Base-by-base conservation (phyloP, 1,284 basidiomycete species). In the Marasmius tenuissimus region DNA sequence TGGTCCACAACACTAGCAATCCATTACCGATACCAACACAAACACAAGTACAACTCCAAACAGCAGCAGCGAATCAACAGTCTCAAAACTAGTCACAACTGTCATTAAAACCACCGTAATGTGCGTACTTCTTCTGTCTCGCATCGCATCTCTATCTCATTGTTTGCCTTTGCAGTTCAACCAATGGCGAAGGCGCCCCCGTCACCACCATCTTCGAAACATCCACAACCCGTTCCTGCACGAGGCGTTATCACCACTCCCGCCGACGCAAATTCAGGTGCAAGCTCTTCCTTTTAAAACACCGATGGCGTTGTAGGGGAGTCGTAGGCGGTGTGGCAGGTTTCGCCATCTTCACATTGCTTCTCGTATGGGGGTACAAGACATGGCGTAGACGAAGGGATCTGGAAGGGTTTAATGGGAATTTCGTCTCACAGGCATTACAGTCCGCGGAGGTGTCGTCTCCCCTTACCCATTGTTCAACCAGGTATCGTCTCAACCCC, bases 361-460 rank as follows among this genome's bases (percentile, higher is more conserved):
- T 61, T 8, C 10, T 39, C 4, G 27, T 57, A n/a, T 58, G 56
- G 52, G 55, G 42, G 37, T 35, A 52, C 11, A 40, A 60, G n/a
- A 35, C 53, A 18, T 47, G 58, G 16, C 34, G 34, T 8, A 8
- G 53, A 42, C 57, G 56, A 47, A 50, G 56, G 18, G 52, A 50
- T 33, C 37, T 61, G 1, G 57, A 60, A 5, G 61, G n/a, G 1
- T 65, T 65, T 39, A 59, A 65, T 45, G 64, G 64, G 4, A 65
- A 65, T 27, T 65, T 65, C 39, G 62, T 63, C 51, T 62, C n/a
- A n/a, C n/a, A n/a, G n/a, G n/a, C n/a, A n/a, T n/a, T n/a, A n/a
- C n/a, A n/a, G n/a, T n/a, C n/a, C n/a, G n/a, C 64, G 2, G 61
- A 63, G 11, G 7, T 47, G 27, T 27, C n/a, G n/a, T n/a, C n/a